Percentiles rank a stretch among this genome's conserved stretches.
phyloP scores from a whole-genome alignment of 2,329 filamentous ascomycete species.

The Colletotrichum orchidophilum region DNA sequence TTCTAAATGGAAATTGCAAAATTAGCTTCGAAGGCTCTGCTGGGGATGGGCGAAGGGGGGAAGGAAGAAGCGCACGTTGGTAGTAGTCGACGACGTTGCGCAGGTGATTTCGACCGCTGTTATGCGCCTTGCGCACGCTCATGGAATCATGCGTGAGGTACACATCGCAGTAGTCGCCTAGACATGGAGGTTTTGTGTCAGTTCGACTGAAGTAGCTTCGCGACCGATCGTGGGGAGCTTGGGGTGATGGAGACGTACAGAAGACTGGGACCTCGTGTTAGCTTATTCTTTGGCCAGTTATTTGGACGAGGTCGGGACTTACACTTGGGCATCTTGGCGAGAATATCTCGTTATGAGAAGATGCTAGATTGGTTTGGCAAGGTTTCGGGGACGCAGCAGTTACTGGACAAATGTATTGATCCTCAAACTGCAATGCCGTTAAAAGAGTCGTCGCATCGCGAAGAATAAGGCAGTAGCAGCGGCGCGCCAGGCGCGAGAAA shows the following conservation, averaged over 20 bases:
- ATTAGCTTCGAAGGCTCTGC: conserved; percentile 24
- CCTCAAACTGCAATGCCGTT: background rate
- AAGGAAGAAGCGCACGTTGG: conserved; percentile 70
- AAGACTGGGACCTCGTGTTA: conserved; percentile 66
- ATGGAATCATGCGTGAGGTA: conserved; percentile 99
- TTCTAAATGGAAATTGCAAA: conserved; percentile 63
- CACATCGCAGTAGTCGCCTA: conserved; percentile 99
- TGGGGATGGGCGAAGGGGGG: background rate
- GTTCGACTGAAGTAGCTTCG: conserved; percentile 24
- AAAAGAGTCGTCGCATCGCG: conserved; percentile 18
- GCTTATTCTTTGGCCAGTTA: conserved; percentile 15
- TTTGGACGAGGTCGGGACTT: conserved; percentile 52
- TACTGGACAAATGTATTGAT: conserved; percentile 9
- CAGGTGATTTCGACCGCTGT: conserved; percentile 94
- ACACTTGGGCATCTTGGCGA: conserved; percentile 85
- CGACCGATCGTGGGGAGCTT: background rate
- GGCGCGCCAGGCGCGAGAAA: background rate
- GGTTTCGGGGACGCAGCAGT: background rate
- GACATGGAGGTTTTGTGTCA: conserved; percentile 42
- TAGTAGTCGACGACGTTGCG: conserved; percentile 99
- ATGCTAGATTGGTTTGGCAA: background rate
- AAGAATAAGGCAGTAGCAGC: background rate
- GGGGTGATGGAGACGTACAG: conserved; percentile 45
- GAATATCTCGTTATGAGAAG: background rate
- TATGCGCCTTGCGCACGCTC: conserved; percentile 99